Conservation (phyloP, 176 grass and related monocot species). For the Aegilops umbellulata region DNA sequence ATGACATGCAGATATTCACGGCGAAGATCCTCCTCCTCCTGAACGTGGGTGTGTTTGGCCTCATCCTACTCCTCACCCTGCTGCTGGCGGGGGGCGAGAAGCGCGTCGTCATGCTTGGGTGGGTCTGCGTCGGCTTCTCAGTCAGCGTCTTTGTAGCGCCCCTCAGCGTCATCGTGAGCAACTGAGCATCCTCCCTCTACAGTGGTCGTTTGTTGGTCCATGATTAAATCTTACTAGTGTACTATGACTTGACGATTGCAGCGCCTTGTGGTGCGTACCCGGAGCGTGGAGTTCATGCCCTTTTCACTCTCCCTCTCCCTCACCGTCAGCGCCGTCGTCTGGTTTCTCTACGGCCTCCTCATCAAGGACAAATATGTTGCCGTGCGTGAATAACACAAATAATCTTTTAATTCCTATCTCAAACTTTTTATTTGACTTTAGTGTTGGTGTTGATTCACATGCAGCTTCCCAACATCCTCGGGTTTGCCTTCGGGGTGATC, state of each 20-base stretch:
- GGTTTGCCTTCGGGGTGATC: conserved; percentile 51
- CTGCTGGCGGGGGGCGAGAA: conserved; percentile 25
- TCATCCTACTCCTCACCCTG: conserved; percentile 65
- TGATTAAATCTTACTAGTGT: no score
- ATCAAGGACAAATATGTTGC: no score
- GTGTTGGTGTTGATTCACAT: neutral
- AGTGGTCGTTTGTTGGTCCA: no score
- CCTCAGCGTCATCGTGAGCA: conserved; percentile 67
- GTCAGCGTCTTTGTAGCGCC: conserved; percentile 79
- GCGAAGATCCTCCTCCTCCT: conserved; percentile 55
- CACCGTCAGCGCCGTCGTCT: neutral
- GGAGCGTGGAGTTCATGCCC: conserved; percentile 90
- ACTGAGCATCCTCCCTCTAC: no score
- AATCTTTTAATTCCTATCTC: no score
- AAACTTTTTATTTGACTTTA: no score
- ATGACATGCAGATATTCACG: conserved; percentile 55
- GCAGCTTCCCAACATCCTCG: conserved; percentile 66
- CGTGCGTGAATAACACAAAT: no score
- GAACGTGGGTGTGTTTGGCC: conserved; percentile 55
- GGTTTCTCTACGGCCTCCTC: no score
- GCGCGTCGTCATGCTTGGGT: conserved; percentile 52
- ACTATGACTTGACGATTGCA: neutral
- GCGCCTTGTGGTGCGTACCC: conserved; percentile 69
- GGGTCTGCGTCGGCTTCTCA: conserved; percentile 81
- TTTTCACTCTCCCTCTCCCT: conserved; percentile 80